Base-by-base conservation (phyloP, 106 monocot genomes). In the Apostasia shenzhenica region DNA sequence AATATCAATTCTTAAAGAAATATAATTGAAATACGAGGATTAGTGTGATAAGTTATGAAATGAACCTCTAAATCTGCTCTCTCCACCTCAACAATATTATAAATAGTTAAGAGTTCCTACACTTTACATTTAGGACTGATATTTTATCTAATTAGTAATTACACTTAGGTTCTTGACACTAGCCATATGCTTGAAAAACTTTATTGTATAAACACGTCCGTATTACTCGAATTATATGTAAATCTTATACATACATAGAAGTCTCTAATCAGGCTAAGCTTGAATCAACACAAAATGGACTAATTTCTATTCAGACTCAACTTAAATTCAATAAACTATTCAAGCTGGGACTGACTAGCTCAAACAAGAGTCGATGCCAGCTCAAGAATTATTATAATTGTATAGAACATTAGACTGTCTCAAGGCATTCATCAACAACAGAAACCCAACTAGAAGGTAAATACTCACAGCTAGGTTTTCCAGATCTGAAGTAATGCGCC, bases 401-500 rank as follows among this genome's bases (percentile, higher is more conserved):
- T 26, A 26, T 26, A 26, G 26, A 26, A 26, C 26, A 26, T 26
- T 26, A 26, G 26, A 26, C 26, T 26, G 26, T 26, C 26, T 26
- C n/a, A 57, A 13, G 11, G 4, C 57, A 57, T 13, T 13, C 11
- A 14, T 50, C 2, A 37, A 48, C 14, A 37, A 12, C 37, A 37
- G n/a, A 67, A 5, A 50, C 26, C 51, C 49, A 67, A 40, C 50
- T 54, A 53, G 0, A 41, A 45, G 4, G n/a, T 41, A 38, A 59
- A 69, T 40, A 88, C 91, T 84, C 55, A 95, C 91, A 6, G 75
- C 70, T 57, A 78, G 67, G 66, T 76, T 83, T 61, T 88, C 81
- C 71, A 95, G 73, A 79, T 95, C 91, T 37, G 84, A 77, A 61
- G 71, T 63, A 38, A 88, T 56, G 2, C 45, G 67, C 73, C 67